phyloP scores from a whole-genome alignment of 441 rosid species.

The Cnidoscolus chayamansa region DNA sequence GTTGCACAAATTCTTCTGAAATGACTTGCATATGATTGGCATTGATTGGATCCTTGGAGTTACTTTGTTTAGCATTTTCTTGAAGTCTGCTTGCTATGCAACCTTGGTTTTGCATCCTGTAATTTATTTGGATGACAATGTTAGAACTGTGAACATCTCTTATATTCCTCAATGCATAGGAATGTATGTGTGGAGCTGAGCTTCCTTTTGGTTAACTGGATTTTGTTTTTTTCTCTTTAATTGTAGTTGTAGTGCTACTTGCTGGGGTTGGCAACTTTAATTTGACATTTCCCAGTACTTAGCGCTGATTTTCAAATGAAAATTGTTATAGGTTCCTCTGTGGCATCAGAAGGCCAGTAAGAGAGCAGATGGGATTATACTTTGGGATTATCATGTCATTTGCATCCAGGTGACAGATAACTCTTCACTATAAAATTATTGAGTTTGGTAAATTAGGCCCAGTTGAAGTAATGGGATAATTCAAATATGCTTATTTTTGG shows the following conservation, averaged over 20 bases:
- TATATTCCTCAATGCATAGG: background rate
- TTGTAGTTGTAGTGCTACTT: background rate
- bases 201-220: background rate
- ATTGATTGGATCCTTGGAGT: background rate
- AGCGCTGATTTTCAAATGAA: constrained; percentile 10
- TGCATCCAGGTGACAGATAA: constrained; percentile 59
- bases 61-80: background rate
- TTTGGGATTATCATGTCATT: constrained; percentile 86
- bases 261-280: background rate
- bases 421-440: background rate
- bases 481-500: background rate
- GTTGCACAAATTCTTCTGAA: background rate
- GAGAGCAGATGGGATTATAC: constrained; percentile 69
- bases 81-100: background rate
- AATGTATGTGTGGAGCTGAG: background rate
- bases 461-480: constrained; percentile 1
- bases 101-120: background rate
- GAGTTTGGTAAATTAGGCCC: background rate
- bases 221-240: background rate
- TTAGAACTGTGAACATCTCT: background rate
- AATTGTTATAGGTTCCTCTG: constrained; percentile 53
- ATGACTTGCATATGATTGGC: background rate
- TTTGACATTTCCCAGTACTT: background rate
- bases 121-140: background rate
- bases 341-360: constrained; percentile 88